Percentiles rank a stretch among this genome's conserved stretches.
phyloP scores from a whole-genome alignment of 495 filamentous ascomycete species.

The Thermothielavioides terrestris region DNA sequence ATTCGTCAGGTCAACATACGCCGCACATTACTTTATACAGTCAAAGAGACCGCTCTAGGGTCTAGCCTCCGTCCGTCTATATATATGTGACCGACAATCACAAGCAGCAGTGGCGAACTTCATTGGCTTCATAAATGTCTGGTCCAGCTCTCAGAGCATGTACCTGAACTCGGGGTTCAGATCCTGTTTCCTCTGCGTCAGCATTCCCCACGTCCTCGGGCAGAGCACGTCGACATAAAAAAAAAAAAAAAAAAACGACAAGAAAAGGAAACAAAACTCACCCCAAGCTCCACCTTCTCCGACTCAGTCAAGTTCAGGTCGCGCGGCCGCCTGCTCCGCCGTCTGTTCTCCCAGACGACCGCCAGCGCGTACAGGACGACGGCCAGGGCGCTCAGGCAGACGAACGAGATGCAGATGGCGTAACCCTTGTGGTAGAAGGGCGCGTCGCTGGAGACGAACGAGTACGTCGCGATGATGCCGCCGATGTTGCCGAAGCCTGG shows the following conservation, averaged over 20 bases:
- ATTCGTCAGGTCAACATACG: background rate
- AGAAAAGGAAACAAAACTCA: constrained; percentile 11
- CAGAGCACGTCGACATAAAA: too few relatives aligned
- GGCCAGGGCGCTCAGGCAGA: constrained; percentile 52
- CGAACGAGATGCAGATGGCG: constrained; percentile 67
- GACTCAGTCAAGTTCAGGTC: constrained; percentile 56
- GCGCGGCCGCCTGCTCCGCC: constrained; percentile 43
- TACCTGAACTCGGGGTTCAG: constrained; percentile 57
- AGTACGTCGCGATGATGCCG: constrained; percentile 83
- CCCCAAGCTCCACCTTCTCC: constrained; percentile 64
- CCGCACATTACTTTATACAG: background rate
- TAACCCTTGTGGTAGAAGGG: constrained; percentile 68
- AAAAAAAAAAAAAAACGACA: background rate
- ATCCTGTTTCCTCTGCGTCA: constrained; percentile 35
- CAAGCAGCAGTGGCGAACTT: too few relatives aligned
- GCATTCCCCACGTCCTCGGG: background rate
- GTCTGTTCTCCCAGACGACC: constrained; percentile 56
- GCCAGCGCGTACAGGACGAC: constrained; percentile 54
- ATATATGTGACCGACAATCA: too few relatives aligned
- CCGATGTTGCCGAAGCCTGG: constrained; percentile 84
- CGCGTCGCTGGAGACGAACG: constrained; percentile 64
- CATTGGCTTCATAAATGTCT: background rate
- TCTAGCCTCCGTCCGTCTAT: background rate
- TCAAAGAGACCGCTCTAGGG: background rate
- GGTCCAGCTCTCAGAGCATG: constrained; percentile 19